Evolutionary conservation across 2,329 filamentous ascomycete species (phyloP).

Genomic region (Fusarium falciforme): DNA sequence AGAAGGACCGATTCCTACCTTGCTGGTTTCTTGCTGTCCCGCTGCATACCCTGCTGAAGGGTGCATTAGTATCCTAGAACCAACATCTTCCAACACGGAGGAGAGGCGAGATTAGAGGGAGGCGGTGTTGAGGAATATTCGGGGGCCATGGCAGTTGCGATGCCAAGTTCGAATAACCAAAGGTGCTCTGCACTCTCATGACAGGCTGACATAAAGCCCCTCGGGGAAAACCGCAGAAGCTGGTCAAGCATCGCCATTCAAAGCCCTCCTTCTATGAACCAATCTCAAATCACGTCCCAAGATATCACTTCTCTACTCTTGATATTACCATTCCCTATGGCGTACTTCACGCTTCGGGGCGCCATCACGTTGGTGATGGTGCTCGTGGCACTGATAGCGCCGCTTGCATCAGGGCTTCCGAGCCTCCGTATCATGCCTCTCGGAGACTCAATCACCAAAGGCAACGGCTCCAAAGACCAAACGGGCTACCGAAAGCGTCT

Average conservation of each 20-base stretch:
- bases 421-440: conserved; percentile 23
- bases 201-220: background rate
- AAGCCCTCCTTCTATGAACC: background rate
- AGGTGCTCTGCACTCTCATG: background rate
- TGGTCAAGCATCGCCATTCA: background rate
- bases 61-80: background rate
- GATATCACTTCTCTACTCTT: background rate
- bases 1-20: background rate
- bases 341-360: background rate
- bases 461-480: conserved; percentile 18
- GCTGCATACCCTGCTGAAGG: background rate
- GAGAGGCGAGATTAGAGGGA: background rate
- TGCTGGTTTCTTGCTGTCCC: background rate
- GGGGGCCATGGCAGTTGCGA: background rate
- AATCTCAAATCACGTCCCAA: background rate
- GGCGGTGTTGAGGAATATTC: background rate
- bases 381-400: background rate
- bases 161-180: background rate
- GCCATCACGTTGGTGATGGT: background rate
- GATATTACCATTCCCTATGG: conserved; percentile 7
- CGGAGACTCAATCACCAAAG: conserved; percentile 33
- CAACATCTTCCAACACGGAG: background rate
- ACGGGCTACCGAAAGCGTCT: conserved; percentile 20
- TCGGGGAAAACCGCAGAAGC: background rate
- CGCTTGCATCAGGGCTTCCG: conserved; percentile 7